Base-by-base conservation (phyloP, 768 basidiomycete genomes). In the Chiua virens region DNA sequence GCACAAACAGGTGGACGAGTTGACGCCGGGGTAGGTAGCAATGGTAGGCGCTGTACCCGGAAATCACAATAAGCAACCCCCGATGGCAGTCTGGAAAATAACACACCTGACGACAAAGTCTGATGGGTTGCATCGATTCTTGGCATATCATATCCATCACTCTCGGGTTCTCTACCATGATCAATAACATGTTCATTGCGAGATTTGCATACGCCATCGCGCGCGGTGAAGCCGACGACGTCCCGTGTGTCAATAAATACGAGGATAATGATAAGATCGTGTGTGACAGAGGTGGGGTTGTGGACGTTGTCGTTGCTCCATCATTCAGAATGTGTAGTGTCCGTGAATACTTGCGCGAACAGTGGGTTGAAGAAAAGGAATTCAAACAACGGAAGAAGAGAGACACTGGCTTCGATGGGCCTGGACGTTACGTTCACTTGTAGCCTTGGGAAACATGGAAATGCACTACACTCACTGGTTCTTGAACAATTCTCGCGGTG, bases 201-300 rank as follows among this genome's bases (percentile, higher is more conserved):
- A 87, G 71, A 60, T 76, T 77, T 1, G 83, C 84, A 63, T 89
- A 89, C 3, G 79, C 78, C 38, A 80, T 72, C 17, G 83, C 78
- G 20, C 85, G 78, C 6, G 79, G 68, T 14, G 83, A 81, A 3
- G 76, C 73, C 1, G 78, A 70, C 5, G 86, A 84, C 11, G 83
- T 79, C 13, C 85, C 85, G 61, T 89, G 86, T 2, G 83, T 79
- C 47, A 86, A 66, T 42, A 87, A 59, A 68, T 87, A 87, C 0
- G 85, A 86, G 3, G 82, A 78, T 46, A 87, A 62, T 5, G 81
- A 78, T 41, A 87, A 59, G 11, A 84, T 62, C 11, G 77, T 79
- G 55, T 76, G 71, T 2, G 76, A 67, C 10, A 78, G 65, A 6
- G 78, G 75, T 1, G 75, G 57, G 7, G 65, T 62, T 47, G 36